Conservation (phyloP, 169 alveolate genomes). For the Cyclospora cayetanensis region DNA sequence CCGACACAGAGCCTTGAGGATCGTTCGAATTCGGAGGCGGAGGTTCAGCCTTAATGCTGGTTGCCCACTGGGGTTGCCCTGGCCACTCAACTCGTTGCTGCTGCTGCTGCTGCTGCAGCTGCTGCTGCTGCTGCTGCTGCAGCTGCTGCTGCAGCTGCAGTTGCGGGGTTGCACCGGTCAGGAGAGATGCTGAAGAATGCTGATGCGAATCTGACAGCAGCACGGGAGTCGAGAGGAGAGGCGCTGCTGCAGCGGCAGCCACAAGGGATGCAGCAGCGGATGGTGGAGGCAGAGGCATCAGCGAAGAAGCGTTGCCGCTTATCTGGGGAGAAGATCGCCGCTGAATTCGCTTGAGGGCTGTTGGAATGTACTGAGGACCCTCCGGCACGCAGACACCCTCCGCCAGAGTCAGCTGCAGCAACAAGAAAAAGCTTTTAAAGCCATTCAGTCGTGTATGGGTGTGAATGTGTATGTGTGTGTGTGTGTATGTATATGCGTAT, state of each 20-base stretch:
- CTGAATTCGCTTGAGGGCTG: no score
- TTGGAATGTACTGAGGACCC: no score
- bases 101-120: background rate
- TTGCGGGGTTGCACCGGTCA: background rate
- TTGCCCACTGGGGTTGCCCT: background rate
- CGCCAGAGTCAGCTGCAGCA: no score
- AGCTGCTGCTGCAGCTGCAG: background rate
- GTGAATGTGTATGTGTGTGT: no score
- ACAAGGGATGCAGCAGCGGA: background rate
- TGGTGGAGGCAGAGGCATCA: background rate
- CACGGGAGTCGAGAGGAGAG: background rate
- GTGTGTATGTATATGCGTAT: no score
- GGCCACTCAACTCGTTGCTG: background rate
- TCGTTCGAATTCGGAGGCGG: background rate
- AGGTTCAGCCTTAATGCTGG: background rate
- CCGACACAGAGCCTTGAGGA: background rate
- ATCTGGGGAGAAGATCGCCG: no score
- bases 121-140: background rate
- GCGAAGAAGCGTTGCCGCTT: background rate
- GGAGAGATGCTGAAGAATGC: no score
- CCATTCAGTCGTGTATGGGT: no score
- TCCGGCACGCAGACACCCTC: no score
- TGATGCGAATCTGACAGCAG: no score
- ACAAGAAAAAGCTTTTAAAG: no score
- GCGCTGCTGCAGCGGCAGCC: background rate